Evolutionary conservation across 108 stramenopile species (phyloP).

Genomic region (Nitzschia putrida): DNA sequence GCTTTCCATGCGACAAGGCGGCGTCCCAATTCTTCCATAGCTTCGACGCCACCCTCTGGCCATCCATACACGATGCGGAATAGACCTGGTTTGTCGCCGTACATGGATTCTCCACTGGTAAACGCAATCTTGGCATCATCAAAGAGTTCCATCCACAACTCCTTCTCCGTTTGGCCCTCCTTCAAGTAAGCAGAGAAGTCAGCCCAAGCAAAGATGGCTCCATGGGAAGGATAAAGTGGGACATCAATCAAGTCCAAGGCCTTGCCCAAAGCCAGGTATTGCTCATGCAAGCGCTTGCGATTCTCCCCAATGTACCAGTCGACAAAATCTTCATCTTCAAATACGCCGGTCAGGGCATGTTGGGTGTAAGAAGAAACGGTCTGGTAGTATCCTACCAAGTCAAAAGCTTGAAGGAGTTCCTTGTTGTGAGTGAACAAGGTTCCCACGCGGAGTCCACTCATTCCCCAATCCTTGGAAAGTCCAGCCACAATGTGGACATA

Average conservation of each 20-base stretch:
- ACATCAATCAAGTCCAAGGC: conserved; percentile 22
- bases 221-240: conserved; percentile 15
- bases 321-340: conserved; percentile 23
- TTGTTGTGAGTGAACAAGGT: conserved; percentile 39
- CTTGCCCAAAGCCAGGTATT: conserved; percentile 11
- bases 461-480: conserved; percentile 48
- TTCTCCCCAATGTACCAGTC: conserved; percentile 22
- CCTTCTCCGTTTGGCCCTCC: conserved; percentile 20
- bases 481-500: conserved; percentile 37
- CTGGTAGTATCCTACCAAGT: conserved; percentile 12
- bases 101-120: conserved; percentile 19
- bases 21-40: conserved; percentile 24
- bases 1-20: conserved; percentile 22
- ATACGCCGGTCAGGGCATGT: conserved; percentile 12
- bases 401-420: conserved; percentile 12
- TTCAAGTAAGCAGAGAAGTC: conserved; percentile 26
- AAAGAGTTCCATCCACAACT: conserved; percentile 28
- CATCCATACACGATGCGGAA: conserved; percentile 27
- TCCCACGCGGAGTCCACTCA: conserved; percentile 47
- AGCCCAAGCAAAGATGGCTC: conserved; percentile 29
- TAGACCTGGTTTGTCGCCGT: conserved; percentile 17
- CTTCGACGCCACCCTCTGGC: conserved; percentile 21
- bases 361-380: conserved; percentile 16
- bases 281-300: conserved; percentile 17
- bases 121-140: conserved; percentile 16